Conservation (phyloP, 345 rosid species). For the Murraya koenigii region DNA sequence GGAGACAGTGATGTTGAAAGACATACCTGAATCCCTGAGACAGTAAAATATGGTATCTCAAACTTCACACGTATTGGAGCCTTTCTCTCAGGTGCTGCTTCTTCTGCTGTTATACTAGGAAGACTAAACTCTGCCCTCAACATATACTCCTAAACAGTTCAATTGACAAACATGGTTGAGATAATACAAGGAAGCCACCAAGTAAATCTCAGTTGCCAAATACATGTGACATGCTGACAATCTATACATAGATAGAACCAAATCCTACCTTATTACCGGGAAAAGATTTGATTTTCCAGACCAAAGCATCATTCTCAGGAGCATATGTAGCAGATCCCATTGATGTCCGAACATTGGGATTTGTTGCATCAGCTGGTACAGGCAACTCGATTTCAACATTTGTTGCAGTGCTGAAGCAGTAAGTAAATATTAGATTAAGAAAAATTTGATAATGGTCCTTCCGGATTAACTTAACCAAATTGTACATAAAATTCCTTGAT, state of each 20-base stretch:
- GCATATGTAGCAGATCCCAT: slow-evolving; percentile 78
- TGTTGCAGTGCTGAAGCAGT: slow-evolving; percentile 60
- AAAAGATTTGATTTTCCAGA: slow-evolving; percentile 79
- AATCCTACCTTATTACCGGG: slow-evolving; percentile 60
- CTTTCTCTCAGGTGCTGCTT: slow-evolving; percentile 67
- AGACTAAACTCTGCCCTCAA: slow-evolving; percentile 78
- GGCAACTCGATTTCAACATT: slow-evolving; percentile 78
- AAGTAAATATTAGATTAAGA: neutral
- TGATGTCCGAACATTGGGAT: slow-evolving; percentile 67
- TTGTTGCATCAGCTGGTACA: slow-evolving; percentile 68
- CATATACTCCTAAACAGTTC: slow-evolving; percentile 56
- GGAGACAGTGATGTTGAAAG: neutral
- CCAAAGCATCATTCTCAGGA: slow-evolving; percentile 72
- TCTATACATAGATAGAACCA: neutral
- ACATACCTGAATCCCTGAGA: slow-evolving; percentile 76
- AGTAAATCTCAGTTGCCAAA: neutral
- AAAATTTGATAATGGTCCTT: neutral
- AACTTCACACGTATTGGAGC: slow-evolving; percentile 78
- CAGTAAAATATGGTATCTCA: slow-evolving; percentile 85
- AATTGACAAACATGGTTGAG: slow-evolving; percentile 8
- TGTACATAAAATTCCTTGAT: neutral
- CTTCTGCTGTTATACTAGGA: slow-evolving; percentile 74
- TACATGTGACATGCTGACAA: neutral
- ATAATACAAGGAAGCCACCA: neutral
- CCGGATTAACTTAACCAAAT: neutral